Percentiles rank a stretch among this genome's conserved stretches.
phyloP scores from a whole-genome alignment of 73 alveolate genomes.

The Diophrys appendiculata region DNA sequence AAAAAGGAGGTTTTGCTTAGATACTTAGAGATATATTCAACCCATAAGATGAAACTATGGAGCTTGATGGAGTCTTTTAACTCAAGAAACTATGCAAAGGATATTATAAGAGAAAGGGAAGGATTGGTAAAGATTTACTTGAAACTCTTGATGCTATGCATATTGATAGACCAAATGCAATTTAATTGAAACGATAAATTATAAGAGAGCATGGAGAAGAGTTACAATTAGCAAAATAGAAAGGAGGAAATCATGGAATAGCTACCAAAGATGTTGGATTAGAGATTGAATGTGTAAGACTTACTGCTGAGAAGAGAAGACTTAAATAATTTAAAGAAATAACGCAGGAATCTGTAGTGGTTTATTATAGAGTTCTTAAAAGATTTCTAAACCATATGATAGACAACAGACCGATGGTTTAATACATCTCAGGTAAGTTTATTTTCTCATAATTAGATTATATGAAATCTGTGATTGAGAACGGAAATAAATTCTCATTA shows the following conservation, averaged over 20 bases:
- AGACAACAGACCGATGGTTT: neutral
- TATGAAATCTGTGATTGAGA: constrained; percentile 23
- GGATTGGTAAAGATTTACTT: constrained; percentile 27
- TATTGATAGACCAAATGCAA: constrained; percentile 42
- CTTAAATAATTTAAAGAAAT: neutral
- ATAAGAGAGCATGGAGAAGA: neutral
- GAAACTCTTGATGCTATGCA: constrained; percentile 52
- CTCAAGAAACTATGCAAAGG: constrained; percentile 53
- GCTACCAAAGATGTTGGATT: constrained; percentile 4
- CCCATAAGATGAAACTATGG: constrained; percentile 50
- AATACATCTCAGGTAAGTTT: too few relatives aligned
- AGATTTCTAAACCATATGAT: neutral
- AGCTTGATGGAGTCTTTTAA: constrained; percentile 52
- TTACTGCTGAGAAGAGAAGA: constrained; percentile 29
- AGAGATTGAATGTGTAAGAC: constrained; percentile 25
- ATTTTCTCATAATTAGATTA: neutral
- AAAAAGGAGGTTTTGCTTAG: constrained; percentile 58
- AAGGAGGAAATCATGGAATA: constrained; percentile 6
- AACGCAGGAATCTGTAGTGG: constrained; percentile 3
- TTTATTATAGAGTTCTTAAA: constrained; percentile 13
- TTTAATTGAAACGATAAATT: constrained; percentile 31
- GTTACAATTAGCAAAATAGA: too few relatives aligned
- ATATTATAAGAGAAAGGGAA: constrained; percentile 49
- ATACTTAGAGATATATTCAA: constrained; percentile 45
- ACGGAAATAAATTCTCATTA: constrained; percentile 14